Conservation (phyloP, 345 rosid genomes). For the Psidium guajava region DNA sequence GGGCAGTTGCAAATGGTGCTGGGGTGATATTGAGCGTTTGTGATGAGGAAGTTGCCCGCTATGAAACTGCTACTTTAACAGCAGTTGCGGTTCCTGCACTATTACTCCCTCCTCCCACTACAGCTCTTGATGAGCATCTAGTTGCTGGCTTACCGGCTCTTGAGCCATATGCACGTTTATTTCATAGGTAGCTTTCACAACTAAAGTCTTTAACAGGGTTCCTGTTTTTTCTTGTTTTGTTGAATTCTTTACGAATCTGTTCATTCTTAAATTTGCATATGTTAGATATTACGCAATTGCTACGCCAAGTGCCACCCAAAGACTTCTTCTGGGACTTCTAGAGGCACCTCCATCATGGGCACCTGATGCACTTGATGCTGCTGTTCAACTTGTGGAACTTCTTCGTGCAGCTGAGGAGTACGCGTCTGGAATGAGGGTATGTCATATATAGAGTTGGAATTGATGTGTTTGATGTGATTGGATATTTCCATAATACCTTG, state of each 20-base stretch:
- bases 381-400: slow-evolving; percentile 98
- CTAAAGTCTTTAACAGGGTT: background rate
- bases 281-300: slow-evolving; percentile 90
- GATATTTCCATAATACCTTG: background rate
- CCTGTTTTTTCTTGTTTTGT: background rate
- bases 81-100: slow-evolving; percentile 98
- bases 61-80: slow-evolving; percentile 88
- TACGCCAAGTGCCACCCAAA: slow-evolving; percentile 99
- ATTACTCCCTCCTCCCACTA: slow-evolving; percentile 94
- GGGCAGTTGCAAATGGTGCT: slow-evolving; percentile 99
- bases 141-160: slow-evolving; percentile 99
- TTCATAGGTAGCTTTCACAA: slow-evolving; percentile 57
- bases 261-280: slow-evolving; percentile 2
- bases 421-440: slow-evolving; percentile 89
- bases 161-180: slow-evolving; percentile 91
- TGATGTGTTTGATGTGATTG: background rate
- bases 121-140: slow-evolving; percentile 87
- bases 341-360: slow-evolving; percentile 99
- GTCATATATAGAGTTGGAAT: slow-evolving; percentile 6
- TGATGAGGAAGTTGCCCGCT: slow-evolving; percentile 94
- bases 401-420: slow-evolving; percentile 98
- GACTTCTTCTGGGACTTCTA: slow-evolving; percentile 93
- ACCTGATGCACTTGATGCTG: slow-evolving; percentile 99
- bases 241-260: background rate
- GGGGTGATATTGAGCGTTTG: slow-evolving; percentile 96